phyloP scores from a whole-genome alignment of 2,329 filamentous ascomycete species.

The Fusarium cicatricum region DNA sequence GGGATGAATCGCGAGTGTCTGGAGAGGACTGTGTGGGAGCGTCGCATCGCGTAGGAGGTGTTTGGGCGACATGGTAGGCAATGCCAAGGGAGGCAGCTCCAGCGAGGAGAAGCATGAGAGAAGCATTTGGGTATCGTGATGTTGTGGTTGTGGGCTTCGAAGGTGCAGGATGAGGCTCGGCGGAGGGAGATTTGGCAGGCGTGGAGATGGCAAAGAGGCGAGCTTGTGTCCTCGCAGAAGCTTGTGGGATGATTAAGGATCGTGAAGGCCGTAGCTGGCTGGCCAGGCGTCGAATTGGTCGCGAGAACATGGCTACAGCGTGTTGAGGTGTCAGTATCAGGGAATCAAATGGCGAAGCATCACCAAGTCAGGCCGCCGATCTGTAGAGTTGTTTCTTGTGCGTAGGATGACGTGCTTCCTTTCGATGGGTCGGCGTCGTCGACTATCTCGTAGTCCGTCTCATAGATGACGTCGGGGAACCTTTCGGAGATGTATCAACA shows the following conservation, averaged over 20 bases:
- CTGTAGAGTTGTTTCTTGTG: not conserved
- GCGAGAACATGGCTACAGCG: conserved; percentile 26
- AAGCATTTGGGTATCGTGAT: conserved; percentile 5
- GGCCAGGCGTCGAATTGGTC: conserved; percentile 22
- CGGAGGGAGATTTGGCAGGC: not conserved
- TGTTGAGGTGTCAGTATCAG: not conserved
- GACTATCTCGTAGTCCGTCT: not conserved
- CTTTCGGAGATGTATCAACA: conserved; percentile 14
- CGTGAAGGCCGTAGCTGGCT: conserved; percentile 18
- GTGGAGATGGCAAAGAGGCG: conserved; percentile 17
- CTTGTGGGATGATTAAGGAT: conserved; percentile 12
- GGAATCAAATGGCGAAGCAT: conserved; percentile 18
- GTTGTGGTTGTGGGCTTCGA: not conserved
- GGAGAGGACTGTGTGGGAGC: conserved; percentile 1
- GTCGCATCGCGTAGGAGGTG: conserved; percentile 34
- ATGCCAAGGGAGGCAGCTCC: conserved; percentile 31
- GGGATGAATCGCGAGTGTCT: conserved; percentile 49
- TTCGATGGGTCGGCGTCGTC: not conserved
- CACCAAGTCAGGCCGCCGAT: not conserved
- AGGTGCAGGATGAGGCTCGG: not conserved
- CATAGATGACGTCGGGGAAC: conserved; percentile 30
- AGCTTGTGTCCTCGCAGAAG: conserved; percentile 16
- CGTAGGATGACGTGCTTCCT: not conserved
- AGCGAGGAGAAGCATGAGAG: conserved; percentile 18
- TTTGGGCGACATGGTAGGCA: conserved; percentile 29